phyloP scores from a whole-genome alignment of 257 asterid species.

The Solanum corneliomulleri region DNA sequence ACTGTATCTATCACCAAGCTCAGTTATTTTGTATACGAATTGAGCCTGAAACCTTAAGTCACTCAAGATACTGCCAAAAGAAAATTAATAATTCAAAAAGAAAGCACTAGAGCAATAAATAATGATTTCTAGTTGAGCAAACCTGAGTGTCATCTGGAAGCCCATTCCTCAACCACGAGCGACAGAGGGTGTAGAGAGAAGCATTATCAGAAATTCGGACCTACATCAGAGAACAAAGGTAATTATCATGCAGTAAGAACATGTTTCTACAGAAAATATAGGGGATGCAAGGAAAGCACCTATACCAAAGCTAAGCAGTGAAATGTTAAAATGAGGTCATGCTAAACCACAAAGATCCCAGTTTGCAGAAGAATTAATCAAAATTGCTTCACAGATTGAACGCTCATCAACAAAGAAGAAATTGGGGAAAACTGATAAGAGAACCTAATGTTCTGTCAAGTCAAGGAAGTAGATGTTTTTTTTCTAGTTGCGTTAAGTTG shows the following conservation, averaged over 20 bases:
- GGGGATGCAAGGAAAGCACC: background rate
- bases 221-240: conserved; percentile 26
- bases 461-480: background rate
- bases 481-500: background rate
- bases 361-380: background rate
- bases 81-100: background rate
- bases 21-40: background rate
- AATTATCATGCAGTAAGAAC: background rate
- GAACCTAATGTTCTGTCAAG: background rate
- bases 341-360: background rate
- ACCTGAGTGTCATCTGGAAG: conserved; percentile 74
- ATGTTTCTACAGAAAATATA: background rate
- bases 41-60: background rate
- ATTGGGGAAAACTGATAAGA: background rate
- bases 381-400: background rate
- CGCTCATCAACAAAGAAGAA: background rate
- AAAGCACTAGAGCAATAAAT: background rate
- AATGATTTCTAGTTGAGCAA: conserved; percentile 6
- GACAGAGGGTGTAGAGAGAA: conserved; percentile 65
- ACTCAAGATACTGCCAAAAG: background rate
- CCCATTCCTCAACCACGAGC: conserved; percentile 88
- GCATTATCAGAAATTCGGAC: conserved; percentile 51
- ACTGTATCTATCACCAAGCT: no score
- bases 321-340: background rate
- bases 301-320: background rate